Evolutionary conservation across 371 early-diverging fungal genomes (phyloP).

Genomic region (Neoconidiobolus thromboides): DNA sequence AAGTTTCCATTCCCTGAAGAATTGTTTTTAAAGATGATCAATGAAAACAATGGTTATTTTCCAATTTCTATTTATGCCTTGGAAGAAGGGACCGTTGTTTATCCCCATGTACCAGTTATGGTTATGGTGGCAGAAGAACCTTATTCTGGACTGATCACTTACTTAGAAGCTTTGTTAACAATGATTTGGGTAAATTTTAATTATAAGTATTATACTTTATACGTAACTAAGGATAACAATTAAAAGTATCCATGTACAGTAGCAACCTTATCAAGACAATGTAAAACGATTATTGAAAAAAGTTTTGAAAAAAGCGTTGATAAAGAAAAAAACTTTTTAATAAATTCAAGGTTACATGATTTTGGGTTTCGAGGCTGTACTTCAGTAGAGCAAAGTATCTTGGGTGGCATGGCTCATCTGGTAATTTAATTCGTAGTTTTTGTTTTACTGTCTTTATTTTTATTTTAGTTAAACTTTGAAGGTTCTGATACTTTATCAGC

Average conservation of each 20-base stretch:
- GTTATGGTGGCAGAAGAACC: conserved; percentile 48
- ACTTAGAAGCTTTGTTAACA: conserved; percentile 55
- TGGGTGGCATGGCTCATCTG: conserved; percentile 64
- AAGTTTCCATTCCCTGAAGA: conserved; percentile 53
- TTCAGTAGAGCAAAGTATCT: conserved; percentile 58
- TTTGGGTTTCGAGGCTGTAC: conserved; percentile 81
- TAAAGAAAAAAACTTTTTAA: conserved; percentile 16
- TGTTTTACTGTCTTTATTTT: not conserved
- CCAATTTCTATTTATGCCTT: conserved; percentile 55
- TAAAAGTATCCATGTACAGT: conserved; percentile 59
- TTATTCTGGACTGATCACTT: conserved; percentile 57
- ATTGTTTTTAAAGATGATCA: conserved; percentile 44
- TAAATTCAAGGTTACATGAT: conserved; percentile 53
- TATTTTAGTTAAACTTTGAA: conserved; percentile 38
- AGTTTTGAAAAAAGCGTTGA: conserved; percentile 42
- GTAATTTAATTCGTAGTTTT: conserved; percentile 12
- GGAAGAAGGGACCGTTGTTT: conserved; percentile 51
- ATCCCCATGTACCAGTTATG: conserved; percentile 54
- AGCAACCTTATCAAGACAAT: conserved; percentile 52
- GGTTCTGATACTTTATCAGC: conserved; percentile 64
- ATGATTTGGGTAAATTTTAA: conserved; percentile 45
- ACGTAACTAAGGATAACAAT: not conserved
- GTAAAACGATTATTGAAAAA: conserved; percentile 27
- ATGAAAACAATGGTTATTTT: conserved; percentile 55
- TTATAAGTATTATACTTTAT: not conserved